Base-by-base conservation (phyloP, 2,329 filamentous ascomycete species). In the Ophiostoma fasciatum region DNA sequence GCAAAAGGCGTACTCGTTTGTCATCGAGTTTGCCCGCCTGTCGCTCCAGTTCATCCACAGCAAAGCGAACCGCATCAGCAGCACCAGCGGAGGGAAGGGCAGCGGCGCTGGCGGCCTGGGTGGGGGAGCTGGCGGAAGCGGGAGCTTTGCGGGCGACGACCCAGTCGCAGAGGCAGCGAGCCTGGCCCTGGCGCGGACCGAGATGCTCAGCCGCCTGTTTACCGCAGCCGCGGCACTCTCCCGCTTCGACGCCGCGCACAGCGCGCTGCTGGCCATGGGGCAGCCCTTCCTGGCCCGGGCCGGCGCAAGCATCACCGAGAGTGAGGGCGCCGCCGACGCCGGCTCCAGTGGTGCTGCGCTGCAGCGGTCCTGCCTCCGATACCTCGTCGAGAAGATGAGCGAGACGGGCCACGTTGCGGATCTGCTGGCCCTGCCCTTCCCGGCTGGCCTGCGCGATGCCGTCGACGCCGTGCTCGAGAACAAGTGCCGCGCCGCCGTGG, bases 151-250 rank as follows among this genome's bases (percentile, higher is more conserved):
- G 18, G 33, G 26, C 12, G 17, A 28, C 12, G 30, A 42, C 15
- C 29, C 29, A 13, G 31, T 30, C 4, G 36, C 30, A 12, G 39
- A 38, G 30, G 36, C 28, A 1, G 40, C 36, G 4, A 12, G 11
- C 3, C 20, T 42, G 22, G 15, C 40, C 12, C 31, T 34, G 9
- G 35, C 23, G 4, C 70, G 71, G 41, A 71, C 70, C 2, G 82
- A 92, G 41, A 73, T 96, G 49, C 74, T 92, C 15, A 79, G 75
- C 45, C 78, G 85, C 3, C 67, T 94, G 3, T 96, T 96, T 62
- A 78, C 76, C 42, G 82, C 84, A 14, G 78, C 84, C 1, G 64
- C 90, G 15, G 73, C 81, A 41, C 84, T 79, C 14, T 81, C 75
- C 7, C 78, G 82, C 38, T 96, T 85, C 49, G 75, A 84, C 41